Evolutionary conservation across 768 basidiomycete genomes (phyloP).

Genomic region (Tricholoma bakamatsutake): DNA sequence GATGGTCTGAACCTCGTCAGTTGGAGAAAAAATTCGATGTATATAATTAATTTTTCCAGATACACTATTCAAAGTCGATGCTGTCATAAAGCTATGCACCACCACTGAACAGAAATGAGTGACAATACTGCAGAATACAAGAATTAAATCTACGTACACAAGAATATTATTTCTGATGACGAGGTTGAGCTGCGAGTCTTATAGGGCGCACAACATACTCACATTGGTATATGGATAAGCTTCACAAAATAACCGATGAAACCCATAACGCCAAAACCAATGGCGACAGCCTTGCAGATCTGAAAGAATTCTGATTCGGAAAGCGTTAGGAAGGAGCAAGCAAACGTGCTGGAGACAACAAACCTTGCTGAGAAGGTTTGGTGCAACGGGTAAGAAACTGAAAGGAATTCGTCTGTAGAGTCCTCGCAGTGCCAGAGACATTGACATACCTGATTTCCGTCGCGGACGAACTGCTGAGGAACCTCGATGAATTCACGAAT

Average conservation of each 20-base stretch:
- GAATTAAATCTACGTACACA: slow-evolving; percentile 61
- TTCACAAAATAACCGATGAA: slow-evolving; percentile 99
- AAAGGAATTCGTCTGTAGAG: slow-evolving; percentile 8
- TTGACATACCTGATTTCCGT: slow-evolving; percentile 80
- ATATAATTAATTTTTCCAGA: background rate
- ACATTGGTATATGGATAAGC: slow-evolving; percentile 98
- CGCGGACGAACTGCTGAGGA: slow-evolving; percentile 87
- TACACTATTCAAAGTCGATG: slow-evolving; percentile 10
- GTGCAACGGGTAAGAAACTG: slow-evolving; percentile 97
- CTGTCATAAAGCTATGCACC: slow-evolving; percentile 49
- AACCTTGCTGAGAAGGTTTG: slow-evolving; percentile 95
- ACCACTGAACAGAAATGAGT: slow-evolving; percentile 46
- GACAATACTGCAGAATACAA: background rate
- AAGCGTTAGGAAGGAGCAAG: background rate
- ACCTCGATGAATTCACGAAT: slow-evolving; percentile 86
- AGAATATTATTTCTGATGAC: slow-evolving; percentile 86
- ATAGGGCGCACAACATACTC: slow-evolving; percentile 29
- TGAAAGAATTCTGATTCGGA: slow-evolving; percentile 74
- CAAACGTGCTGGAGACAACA: slow-evolving; percentile 10
- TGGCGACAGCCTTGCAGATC: slow-evolving; percentile 93
- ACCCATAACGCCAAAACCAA: slow-evolving; percentile 98
- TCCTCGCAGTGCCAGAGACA: background rate
- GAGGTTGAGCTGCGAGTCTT: background rate
- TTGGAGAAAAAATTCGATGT: background rate
- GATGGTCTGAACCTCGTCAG: background rate